Conservation (phyloP, 2,329 filamentous ascomycete species). For the Chlorencoelia australis region DNA sequence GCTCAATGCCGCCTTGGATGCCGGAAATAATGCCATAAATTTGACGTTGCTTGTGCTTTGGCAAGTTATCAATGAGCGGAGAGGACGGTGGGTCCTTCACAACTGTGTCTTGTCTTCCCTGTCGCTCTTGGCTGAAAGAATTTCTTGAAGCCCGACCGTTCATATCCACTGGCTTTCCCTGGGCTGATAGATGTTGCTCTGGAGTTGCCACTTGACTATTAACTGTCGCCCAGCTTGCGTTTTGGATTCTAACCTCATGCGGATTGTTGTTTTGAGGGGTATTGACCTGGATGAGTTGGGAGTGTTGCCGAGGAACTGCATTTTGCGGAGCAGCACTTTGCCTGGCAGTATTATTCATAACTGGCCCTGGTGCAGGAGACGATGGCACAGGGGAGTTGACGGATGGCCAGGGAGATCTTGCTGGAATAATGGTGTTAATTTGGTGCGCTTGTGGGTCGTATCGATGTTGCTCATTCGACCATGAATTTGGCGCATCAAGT, state of each 20-base stretch:
- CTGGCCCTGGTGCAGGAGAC: not conserved
- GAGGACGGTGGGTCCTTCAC: constrained; percentile 14
- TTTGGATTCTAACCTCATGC: too few species aligned
- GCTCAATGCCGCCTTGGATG: constrained; percentile 25
- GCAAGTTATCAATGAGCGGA: constrained; percentile 24
- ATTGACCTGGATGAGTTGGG: too few species aligned
- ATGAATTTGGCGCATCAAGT: constrained; percentile 12
- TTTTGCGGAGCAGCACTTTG: constrained; percentile 1
- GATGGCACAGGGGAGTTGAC: constrained; percentile 14
- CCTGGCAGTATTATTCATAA: too few species aligned
- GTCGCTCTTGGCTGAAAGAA: too few species aligned
- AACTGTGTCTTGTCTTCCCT: constrained; percentile 15
- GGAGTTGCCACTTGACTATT: not conserved
- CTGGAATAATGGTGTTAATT: not conserved
- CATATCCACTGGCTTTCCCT: not conserved
- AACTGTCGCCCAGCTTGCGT: not conserved
- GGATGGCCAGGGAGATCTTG: constrained; percentile 21
- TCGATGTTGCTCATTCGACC: too few species aligned
- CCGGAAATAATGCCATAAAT: constrained; percentile 25
- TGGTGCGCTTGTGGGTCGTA: constrained; percentile 4
- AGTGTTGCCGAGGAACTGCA: not conserved
- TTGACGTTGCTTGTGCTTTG: constrained; percentile 25
- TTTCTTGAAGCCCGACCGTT: not conserved
- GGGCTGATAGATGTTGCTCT: too few species aligned
- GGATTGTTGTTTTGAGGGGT: too few species aligned